Evolutionary conservation across 2,329 filamentous ascomycete species (phyloP), one percentile per base, ranked within the genome.

Genomic region (Aspergillus sp.): DNA sequence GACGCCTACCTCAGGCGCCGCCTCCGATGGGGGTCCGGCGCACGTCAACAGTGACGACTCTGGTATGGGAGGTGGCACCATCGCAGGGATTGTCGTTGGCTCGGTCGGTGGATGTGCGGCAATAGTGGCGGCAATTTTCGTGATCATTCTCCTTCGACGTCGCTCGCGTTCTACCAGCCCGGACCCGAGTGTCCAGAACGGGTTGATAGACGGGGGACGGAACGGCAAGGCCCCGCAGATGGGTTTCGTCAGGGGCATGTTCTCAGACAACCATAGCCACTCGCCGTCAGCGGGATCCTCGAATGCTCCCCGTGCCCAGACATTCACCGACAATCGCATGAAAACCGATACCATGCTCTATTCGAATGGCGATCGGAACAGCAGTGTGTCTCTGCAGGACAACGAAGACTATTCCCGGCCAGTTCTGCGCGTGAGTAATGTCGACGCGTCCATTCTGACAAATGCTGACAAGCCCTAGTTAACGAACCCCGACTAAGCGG

Each of bases 321-420:
- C 51, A 10, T 64, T 60, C 32, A 66, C 58, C 24, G 64, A 68
- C 40, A 58, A 58, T 39, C 60, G 64, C 35, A 49, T 68, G 53
- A 66, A 65, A 37, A 58, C 60, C 28, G 58, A 58, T 37, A 52
- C 57, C 5, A 42, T 53, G 15, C 53, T 66, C 33, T 64, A 62
- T 41, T 52, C 55, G 10, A 53, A 62, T 31, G 61, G 60, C 33
- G 46, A 53, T 30, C 61, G 61, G 20, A 48, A 58, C 27, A 67
- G 63, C 44, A 63, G 58, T 37, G 50, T 65, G 12, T 67, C 64
- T 12, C 55, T 68, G 13, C 63, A 66, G 38, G 64, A 68, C 39
- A 60, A 67, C 35, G 60, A 65, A 44, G 64, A 68, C 41, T 68
- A 68, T 46, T 66, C 64, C 20, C 54, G 64, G 15, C 63, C 61